These are phyloP conservation scores for Chlorella variabilis DNA, from an alignment of 163 green algal species.

Conservation along the genomic window DNA sequence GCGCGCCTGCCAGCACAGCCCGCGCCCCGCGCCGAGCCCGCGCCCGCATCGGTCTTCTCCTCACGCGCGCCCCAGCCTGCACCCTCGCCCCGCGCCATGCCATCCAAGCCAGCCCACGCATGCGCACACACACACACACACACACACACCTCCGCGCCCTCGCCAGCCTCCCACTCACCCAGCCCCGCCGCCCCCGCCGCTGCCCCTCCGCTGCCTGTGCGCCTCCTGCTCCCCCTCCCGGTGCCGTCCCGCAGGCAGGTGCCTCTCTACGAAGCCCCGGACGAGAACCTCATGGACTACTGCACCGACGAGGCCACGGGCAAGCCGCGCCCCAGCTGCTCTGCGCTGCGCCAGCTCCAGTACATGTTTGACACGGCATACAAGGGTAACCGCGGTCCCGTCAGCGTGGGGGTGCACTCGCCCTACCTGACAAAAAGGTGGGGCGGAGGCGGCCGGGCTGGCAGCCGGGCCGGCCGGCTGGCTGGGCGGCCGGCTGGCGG, in stretches of 20 bases:
- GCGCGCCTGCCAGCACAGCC: too few species aligned
- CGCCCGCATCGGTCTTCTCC: too few species aligned
- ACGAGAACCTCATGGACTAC: conserved; percentile 12
- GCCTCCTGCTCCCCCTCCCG: neutral
- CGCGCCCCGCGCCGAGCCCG: too few species aligned
- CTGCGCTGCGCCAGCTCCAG: neutral
- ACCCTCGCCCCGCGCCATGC: too few species aligned
- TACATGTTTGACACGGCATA: neutral
- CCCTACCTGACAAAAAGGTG: too few species aligned
- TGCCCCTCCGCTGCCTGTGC: too few species aligned
- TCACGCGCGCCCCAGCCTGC: too few species aligned
- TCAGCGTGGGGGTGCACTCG: neutral
- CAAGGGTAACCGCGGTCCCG: conserved; percentile 15
- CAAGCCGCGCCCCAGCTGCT: neutral
- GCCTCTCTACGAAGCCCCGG: neutral
- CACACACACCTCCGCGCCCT: too few species aligned
- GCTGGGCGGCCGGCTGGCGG: neutral
- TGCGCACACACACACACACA: too few species aligned
- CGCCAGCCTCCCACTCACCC: too few species aligned
- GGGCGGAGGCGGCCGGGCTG: neutral
- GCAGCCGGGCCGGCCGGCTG: neutral
- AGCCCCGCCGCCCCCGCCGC: too few species aligned
- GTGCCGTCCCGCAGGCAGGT: neutral
- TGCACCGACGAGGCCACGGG: neutral
- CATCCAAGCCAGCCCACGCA: too few species aligned